A percentile compares a stretch with the other conserved stretches of the same genome.
phyloP scores from a whole-genome alignment of 2,329 filamentous ascomycete genomes.

The Diaporthe vaccinii region DNA sequence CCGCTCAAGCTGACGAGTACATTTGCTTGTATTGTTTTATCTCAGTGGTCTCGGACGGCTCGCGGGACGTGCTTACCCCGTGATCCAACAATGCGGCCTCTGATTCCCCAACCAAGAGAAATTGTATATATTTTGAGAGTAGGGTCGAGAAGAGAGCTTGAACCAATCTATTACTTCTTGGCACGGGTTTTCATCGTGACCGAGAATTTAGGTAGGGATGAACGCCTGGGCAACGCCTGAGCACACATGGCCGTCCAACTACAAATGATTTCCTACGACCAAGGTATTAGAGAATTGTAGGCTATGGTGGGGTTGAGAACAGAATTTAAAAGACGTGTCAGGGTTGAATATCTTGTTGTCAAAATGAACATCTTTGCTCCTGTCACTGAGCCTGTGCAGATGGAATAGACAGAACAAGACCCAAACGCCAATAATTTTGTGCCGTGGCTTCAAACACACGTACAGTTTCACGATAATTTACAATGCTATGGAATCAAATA shows the following conservation, averaged over 20 bases:
- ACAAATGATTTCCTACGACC: background rate
- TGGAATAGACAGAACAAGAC: too few species aligned
- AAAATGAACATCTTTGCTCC: too few species aligned
- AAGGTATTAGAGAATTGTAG: background rate
- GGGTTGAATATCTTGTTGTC: too few species aligned
- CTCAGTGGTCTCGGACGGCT: background rate
- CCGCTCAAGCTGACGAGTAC: background rate
- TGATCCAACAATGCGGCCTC: background rate
- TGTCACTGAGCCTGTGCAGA: too few species aligned
- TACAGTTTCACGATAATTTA: too few species aligned
- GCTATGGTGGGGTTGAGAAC: background rate
- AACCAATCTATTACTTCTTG: background rate
- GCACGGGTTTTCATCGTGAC: background rate
- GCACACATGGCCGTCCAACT: background rate
- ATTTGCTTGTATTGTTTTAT: background rate
- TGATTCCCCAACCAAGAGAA: background rate
- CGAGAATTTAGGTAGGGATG: background rate
- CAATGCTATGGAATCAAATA: too few species aligned
- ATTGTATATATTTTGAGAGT: too few species aligned
- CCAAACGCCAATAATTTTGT: too few species aligned
- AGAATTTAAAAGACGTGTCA: too few species aligned
- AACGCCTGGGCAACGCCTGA: background rate
- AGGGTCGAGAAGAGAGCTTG: too few species aligned
- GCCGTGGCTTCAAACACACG: too few species aligned
- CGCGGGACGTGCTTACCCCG: background rate